Conservation (phyloP, 495 filamentous ascomycete species). For the Penicillium lividum region DNA sequence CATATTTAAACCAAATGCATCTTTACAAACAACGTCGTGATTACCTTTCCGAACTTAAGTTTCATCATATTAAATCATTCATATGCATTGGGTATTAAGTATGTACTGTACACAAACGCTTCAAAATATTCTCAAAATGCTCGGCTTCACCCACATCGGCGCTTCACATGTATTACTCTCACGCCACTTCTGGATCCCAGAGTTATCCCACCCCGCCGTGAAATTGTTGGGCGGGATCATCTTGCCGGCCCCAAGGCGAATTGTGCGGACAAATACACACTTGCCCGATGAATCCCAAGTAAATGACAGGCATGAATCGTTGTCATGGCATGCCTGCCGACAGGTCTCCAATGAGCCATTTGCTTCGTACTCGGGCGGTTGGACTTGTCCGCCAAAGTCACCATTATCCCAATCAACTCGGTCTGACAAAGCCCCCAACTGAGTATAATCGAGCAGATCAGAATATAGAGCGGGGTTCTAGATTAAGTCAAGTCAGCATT, state of each 20-base stretch:
- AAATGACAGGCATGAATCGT: slow-evolving; percentile 31
- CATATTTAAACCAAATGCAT: background rate
- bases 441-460: slow-evolving; percentile 32
- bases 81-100: slow-evolving; percentile 4
- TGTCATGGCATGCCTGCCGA: slow-evolving; percentile 28
- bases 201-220: slow-evolving; percentile 36
- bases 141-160: slow-evolving; percentile 34
- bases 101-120: background rate
- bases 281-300: slow-evolving; percentile 27
- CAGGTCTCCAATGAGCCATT: slow-evolving; percentile 30
- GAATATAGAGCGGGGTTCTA: slow-evolving; percentile 31
- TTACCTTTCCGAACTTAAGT: background rate
- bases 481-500: background rate
- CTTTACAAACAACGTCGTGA: background rate
- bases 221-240: slow-evolving; percentile 13
- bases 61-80: background rate
- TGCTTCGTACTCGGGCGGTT: slow-evolving; percentile 25
- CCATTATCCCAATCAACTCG: slow-evolving; percentile 39
- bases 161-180: slow-evolving; percentile 9
- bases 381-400: slow-evolving; percentile 30
- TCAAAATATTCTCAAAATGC: slow-evolving; percentile 32
- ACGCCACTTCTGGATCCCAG: slow-evolving; percentile 30
- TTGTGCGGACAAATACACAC: slow-evolving; percentile 30
- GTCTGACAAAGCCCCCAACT: slow-evolving; percentile 19
- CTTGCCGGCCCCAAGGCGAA: slow-evolving; percentile 26